phyloP scores from a whole-genome alignment of 2,329 filamentous ascomycete species.

The Phyllosticta paracitricarpa region DNA sequence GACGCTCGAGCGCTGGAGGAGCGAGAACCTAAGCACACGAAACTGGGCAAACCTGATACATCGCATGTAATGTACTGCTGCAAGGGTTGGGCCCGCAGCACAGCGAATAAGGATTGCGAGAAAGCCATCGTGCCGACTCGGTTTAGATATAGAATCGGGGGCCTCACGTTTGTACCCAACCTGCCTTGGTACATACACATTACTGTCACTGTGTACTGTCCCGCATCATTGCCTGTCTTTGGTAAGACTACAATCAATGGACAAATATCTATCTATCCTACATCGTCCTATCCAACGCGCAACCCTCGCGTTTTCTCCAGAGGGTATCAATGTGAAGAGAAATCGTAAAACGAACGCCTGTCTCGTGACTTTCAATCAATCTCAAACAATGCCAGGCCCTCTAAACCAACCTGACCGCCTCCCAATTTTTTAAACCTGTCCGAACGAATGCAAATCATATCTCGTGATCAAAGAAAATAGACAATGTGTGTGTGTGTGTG shows the following conservation, averaged over 20 bases:
- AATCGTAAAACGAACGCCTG: constrained; percentile 8
- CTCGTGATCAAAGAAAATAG: neutral
- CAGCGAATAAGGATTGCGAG: neutral
- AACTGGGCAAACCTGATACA: neutral
- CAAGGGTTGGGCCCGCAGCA: neutral
- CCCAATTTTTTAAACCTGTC: neutral
- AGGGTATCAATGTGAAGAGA: constrained; percentile 8
- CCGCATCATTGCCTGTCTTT: no score
- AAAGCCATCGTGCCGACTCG: neutral
- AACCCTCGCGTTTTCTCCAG: neutral
- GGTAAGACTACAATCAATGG: no score
- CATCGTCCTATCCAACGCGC: neutral
- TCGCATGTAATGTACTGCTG: neutral
- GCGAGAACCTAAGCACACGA: constrained; percentile 2
- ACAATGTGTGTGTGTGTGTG: neutral
- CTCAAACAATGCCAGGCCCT: neutral
- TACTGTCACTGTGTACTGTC: no score
- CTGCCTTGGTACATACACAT: no score
- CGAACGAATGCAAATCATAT: constrained; percentile 5
- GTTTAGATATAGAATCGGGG: neutral
- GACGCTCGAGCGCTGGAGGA: constrained; percentile 3
- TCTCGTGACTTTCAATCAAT: neutral
- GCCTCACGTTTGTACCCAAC: neutral
- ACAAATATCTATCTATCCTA: neutral
- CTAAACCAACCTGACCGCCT: neutral